Evolutionary conservation across 768 basidiomycete species (phyloP).

Genomic region (Collybia mongolica): DNA sequence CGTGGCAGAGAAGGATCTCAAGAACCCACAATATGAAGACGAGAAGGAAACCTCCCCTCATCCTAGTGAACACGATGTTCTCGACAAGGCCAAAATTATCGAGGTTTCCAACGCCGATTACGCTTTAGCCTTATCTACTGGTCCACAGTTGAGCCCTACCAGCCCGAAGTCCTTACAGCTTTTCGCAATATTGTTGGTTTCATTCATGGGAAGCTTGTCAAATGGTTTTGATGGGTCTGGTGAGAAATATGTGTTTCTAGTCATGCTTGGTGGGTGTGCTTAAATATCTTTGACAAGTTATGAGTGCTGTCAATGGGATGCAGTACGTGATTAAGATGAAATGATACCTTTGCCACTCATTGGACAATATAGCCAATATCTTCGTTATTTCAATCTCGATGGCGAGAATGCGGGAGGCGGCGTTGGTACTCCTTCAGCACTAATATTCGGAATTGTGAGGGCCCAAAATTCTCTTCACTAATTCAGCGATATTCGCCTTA

Average conservation of each 20-base stretch:
- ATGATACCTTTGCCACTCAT: not conserved
- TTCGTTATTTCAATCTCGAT: constrained; percentile 37
- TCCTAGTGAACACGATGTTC: not conserved
- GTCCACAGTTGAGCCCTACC: constrained; percentile 37
- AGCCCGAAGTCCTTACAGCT: constrained; percentile 39
- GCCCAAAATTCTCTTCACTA: not conserved
- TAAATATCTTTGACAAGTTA: constrained; percentile 25
- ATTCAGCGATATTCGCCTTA: not conserved
- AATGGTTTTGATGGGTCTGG: constrained; percentile 49
- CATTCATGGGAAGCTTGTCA: constrained; percentile 44
- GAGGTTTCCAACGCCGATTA: constrained; percentile 37
- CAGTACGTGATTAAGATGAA: constrained; percentile 24
- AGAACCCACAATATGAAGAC: constrained; percentile 2
- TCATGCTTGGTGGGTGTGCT: not conserved
- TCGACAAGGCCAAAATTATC: constrained; percentile 20
- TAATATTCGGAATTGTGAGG: constrained; percentile 45
- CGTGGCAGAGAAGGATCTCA: constrained; percentile 10
- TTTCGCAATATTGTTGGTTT: constrained; percentile 37
- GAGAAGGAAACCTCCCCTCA: constrained; percentile 7
- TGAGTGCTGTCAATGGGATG: constrained; percentile 49
- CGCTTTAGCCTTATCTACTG: constrained; percentile 42
- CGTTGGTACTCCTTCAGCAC: constrained; percentile 39
- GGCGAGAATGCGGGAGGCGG: constrained; percentile 40
- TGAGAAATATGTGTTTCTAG: constrained; percentile 15
- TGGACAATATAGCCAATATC: constrained; percentile 30